Conservation (phyloP, 768 basidiomycete species). For the Tricholoma flavovirens region DNA sequence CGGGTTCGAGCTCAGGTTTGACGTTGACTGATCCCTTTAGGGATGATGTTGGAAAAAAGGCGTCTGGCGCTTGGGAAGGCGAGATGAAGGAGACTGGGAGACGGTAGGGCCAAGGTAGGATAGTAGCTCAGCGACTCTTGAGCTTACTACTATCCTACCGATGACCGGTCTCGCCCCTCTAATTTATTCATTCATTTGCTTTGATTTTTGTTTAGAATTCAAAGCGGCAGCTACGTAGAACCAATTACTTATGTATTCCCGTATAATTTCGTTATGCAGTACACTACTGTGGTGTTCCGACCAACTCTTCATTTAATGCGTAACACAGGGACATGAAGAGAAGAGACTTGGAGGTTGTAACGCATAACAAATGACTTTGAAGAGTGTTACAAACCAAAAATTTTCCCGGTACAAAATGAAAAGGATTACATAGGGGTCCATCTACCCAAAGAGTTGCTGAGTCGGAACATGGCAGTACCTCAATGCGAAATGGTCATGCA, state of each 20-base stretch:
- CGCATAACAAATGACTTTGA: no score
- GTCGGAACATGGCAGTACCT: no score
- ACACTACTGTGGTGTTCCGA: no score
- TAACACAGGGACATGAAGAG: no score
- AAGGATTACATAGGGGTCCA: no score
- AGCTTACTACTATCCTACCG: not conserved
- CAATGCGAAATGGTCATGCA: not conserved
- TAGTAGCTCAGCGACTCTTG: no score
- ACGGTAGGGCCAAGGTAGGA: not conserved
- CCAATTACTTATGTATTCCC: not conserved
- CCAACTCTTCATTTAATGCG: no score
- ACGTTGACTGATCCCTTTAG: conserved; percentile 20
- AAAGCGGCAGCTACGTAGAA: not conserved
- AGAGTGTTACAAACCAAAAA: no score
- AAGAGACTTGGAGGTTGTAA: no score
- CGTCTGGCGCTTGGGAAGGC: not conserved
- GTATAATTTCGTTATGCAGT: not conserved
- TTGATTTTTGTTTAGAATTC: not conserved
- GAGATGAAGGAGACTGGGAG: not conserved
- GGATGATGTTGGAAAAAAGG: conserved; percentile 16
- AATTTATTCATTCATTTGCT: not conserved
- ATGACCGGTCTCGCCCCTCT: not conserved
- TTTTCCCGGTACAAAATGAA: no score
- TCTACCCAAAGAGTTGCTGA: no score
- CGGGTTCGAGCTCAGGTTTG: not conserved